phyloP scores from a whole-genome alignment of 306 rosid genomes.

The Vachellia collinsii region DNA sequence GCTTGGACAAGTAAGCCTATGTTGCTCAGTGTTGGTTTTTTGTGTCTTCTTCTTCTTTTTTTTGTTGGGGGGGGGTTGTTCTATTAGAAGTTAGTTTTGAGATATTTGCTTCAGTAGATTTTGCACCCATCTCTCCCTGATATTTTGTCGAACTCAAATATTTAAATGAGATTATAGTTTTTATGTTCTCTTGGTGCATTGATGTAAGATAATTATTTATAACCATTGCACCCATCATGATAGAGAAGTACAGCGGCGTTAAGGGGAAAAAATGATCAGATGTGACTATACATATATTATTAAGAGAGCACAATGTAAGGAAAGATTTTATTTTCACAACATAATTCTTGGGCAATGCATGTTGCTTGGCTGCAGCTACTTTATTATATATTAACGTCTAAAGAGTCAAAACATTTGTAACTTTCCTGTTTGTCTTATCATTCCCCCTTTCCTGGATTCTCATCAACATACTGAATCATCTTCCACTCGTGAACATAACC shows the following conservation, averaged over 20 bases:
- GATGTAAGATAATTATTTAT: background rate
- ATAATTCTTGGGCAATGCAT: background rate
- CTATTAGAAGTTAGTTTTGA: slow-evolving; percentile 25
- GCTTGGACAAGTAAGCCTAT: slow-evolving; percentile 89
- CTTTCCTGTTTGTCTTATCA: background rate
- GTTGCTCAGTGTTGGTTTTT: slow-evolving; percentile 1
- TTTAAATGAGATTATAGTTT: background rate
- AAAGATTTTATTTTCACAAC: background rate
- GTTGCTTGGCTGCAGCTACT: background rate
- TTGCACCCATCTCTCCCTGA: slow-evolving; percentile 13
- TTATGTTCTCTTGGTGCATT: background rate
- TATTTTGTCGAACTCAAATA: background rate
- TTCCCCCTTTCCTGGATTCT: background rate
- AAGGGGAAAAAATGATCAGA: background rate
- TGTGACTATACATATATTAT: background rate
- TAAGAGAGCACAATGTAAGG: background rate
- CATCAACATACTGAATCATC: background rate
- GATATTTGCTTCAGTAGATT: slow-evolving; percentile 8
- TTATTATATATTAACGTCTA: background rate
- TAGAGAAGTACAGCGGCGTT: background rate
- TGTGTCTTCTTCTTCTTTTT: background rate
- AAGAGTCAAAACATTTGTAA: background rate
- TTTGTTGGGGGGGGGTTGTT: background rate
- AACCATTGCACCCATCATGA: background rate
- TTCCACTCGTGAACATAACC: background rate